A percentile compares a stretch with the other conserved stretches of the same genome.
phyloP scores from a whole-genome alignment of 352 stramenopile genomes.

The Phytophthora hibernalis region DNA sequence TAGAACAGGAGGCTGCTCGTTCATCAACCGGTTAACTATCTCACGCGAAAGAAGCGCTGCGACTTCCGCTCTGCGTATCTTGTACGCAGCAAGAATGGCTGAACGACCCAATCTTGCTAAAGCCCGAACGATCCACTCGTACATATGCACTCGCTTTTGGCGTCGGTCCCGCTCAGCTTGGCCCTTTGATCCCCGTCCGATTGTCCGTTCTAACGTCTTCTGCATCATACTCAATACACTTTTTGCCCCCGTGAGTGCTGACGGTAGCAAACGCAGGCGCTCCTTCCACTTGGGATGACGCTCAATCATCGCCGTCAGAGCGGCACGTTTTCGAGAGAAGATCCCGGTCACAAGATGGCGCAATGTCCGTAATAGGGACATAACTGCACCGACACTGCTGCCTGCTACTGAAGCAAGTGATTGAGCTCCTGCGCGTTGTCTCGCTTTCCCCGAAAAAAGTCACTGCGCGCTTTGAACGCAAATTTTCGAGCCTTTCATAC shows the following conservation, averaged over 20 bases:
- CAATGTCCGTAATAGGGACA: constrained; percentile 25
- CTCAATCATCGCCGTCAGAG: constrained; percentile 8
- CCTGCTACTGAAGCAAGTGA: constrained; percentile 11
- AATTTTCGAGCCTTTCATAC: constrained; percentile 17
- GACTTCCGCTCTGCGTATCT: constrained; percentile 18
- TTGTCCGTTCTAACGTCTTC: constrained; percentile 19
- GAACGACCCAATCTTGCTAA: constrained; percentile 30
- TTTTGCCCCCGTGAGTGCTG: constrained; percentile 14
- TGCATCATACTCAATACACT: constrained; percentile 24
- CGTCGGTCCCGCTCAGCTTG: constrained; percentile 15
- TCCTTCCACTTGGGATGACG: constrained; percentile 25
- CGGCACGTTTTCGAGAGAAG: constrained; percentile 7
- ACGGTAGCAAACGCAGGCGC: constrained; percentile 16
- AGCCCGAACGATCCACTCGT: constrained; percentile 27
- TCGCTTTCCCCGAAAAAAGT: constrained; percentile 33
- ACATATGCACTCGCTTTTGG: constrained; percentile 19
- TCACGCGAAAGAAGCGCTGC: constrained; percentile 17
- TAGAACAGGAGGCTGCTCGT: constrained; percentile 5
- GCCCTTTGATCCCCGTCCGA: constrained; percentile 18
- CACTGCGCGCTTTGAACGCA: constrained; percentile 30
- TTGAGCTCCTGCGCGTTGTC: constrained; percentile 19
- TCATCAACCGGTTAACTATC: constrained; percentile 11
- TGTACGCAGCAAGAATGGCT: constrained; percentile 18
- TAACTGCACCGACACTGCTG: constrained; percentile 3
- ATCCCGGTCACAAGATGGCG: constrained; percentile 16